These are phyloP conservation scores for Histomonas meleagridis DNA, from an alignment of 208 protist genomes.

Conservation along the genomic window DNA sequence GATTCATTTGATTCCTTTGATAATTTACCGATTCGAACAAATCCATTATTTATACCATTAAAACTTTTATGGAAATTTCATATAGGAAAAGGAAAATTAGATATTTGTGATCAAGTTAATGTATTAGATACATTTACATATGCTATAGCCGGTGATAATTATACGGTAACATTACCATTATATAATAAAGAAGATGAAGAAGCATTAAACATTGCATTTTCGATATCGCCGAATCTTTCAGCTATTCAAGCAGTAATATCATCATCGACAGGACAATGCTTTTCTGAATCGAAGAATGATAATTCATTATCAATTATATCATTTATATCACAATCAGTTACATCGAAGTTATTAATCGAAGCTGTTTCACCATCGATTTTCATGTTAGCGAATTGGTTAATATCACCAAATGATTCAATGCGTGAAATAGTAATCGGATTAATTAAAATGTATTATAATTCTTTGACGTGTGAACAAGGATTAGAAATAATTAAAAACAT, in stretches of 20 bases:
- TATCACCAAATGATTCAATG: neutral
- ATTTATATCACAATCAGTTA: neutral
- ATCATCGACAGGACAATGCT: conserved; percentile 4
- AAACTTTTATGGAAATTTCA: neutral
- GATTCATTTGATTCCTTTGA: neutral
- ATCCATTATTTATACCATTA: neutral
- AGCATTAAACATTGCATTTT: neutral
- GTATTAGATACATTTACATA: neutral
- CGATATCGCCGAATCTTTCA: neutral
- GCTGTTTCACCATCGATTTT: neutral
- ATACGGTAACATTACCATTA: neutral
- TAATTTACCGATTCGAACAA: neutral
- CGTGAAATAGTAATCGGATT: neutral
- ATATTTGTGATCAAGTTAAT: neutral
- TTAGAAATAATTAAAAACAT: neutral
- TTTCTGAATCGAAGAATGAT: neutral
- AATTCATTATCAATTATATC: neutral
- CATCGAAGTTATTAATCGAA: neutral
- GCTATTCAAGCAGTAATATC: neutral
- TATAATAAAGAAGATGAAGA: neutral
- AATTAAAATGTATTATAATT: neutral
- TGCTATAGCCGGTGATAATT: neutral
- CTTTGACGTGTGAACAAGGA: neutral
- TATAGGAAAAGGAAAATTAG: neutral
- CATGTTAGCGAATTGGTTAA: neutral